These are phyloP conservation scores for Pelargonium australe DNA, from an alignment of 441 rosid genomes.

Conservation along the genomic window DNA sequence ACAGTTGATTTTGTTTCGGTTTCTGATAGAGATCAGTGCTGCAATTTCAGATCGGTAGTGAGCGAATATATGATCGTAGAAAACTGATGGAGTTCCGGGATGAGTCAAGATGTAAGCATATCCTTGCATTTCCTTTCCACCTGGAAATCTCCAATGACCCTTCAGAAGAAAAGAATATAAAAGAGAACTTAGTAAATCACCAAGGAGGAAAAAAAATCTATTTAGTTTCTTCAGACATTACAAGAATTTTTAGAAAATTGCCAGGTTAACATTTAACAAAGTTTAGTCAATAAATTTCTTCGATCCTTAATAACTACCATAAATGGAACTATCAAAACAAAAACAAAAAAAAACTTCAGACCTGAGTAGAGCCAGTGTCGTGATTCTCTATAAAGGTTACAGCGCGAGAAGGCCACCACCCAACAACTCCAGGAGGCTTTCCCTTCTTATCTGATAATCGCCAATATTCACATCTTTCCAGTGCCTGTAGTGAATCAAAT, in stretches of 20 bases:
- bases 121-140: conserved; percentile 92
- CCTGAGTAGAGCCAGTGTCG: conserved; percentile 98
- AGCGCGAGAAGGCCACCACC: conserved; percentile 99
- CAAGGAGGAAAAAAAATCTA: too few relatives aligned
- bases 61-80: conserved; percentile 74
- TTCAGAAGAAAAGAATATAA: conserved; percentile 17
- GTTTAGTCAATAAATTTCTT: too few relatives aligned
- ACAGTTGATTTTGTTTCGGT: conserved; percentile 66
- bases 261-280: too few relatives aligned
- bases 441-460: conserved; percentile 80
- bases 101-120: conserved; percentile 90
- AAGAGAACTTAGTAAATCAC: not conserved
- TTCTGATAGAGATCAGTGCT: conserved; percentile 65
- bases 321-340: too few relatives aligned
- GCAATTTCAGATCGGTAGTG: conserved; percentile 59
- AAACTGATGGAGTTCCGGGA: conserved; percentile 93
- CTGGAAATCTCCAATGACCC: conserved; percentile 98
- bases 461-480: conserved; percentile 88
- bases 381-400: conserved; percentile 95
- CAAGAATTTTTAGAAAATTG: too few relatives aligned
- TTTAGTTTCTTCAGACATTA: too few relatives aligned
- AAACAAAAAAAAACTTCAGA: conserved; percentile 27
- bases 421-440: conserved; percentile 94
- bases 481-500: conserved; percentile 37
- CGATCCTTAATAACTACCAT: too few relatives aligned